Percentiles rank a stretch among this genome's conserved stretches.
phyloP scores from a whole-genome alignment of 208 protist genomes.

The Acanthamoeba lenticulata region DNA sequence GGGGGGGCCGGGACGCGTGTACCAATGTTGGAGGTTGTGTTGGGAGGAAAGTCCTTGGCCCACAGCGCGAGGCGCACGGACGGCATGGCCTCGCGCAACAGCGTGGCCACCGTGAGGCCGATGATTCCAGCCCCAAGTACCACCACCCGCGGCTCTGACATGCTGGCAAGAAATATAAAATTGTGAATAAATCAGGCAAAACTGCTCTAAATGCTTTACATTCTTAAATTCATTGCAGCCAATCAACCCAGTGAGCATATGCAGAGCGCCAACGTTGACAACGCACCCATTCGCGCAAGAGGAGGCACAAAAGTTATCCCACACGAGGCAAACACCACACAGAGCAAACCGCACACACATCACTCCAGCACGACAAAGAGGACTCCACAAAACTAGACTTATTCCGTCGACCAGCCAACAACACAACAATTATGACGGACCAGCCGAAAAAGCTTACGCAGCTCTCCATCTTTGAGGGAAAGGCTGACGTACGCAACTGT shows the following conservation, averaged over 20 bases:
- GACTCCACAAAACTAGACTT: no score
- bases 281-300: no score
- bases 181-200: no score
- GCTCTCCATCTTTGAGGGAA: background rate
- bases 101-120: background rate
- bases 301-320: no score
- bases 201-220: no score
- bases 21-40: slow-evolving; percentile 34
- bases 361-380: no score
- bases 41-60: slow-evolving; percentile 17
- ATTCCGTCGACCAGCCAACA: no score
- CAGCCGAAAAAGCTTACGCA: background rate
- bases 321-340: background rate
- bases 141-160: background rate
- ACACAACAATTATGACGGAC: no score
- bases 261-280: no score
- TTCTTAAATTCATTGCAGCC: no score
- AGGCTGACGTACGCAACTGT: background rate
- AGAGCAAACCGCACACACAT: no score
- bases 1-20: background rate
- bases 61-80: background rate
- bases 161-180: background rate
- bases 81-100: background rate
- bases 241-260: no score
- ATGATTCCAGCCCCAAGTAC: background rate